Conservation (phyloP, 1,139 yeast species). For the Scheffersomyces lignicola region DNA sequence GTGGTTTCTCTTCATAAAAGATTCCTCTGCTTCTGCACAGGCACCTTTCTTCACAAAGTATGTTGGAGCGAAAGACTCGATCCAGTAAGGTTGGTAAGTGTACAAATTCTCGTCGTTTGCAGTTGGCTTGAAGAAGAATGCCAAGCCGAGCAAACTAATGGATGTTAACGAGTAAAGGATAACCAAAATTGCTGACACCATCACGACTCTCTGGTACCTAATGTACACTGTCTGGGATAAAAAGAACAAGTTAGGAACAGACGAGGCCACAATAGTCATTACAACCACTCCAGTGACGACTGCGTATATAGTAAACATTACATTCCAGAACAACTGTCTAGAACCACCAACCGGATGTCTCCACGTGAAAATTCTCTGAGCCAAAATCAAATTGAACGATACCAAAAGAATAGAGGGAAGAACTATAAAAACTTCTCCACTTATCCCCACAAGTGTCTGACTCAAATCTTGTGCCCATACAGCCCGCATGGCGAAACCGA, state of each 20-base stretch:
- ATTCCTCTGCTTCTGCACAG: conserved; percentile 47
- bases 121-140: conserved; percentile 61
- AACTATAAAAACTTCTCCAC: conserved; percentile 59
- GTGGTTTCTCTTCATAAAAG: conserved; percentile 50
- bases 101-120: conserved; percentile 50
- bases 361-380: conserved; percentile 81
- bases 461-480: conserved; percentile 56
- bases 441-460: conserved; percentile 52
- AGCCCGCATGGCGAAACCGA: conserved; percentile 64
- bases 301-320: conserved; percentile 53
- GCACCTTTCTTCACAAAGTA: conserved; percentile 57
- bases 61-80: conserved; percentile 56
- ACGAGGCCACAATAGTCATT: conserved; percentile 69
- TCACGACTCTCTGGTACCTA: conserved; percentile 57
- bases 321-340: conserved; percentile 49
- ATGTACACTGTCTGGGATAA: conserved; percentile 45
- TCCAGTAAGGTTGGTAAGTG: conserved; percentile 82
- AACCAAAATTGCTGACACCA: conserved; percentile 58
- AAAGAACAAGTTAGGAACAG: conserved; percentile 62
- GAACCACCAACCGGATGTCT: conserved; percentile 79
- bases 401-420: conserved; percentile 57
- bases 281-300: conserved; percentile 59
- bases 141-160: conserved; percentile 45
- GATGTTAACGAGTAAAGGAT: conserved; percentile 61
- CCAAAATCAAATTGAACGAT: conserved; percentile 63